phyloP scores from a whole-genome alignment of 306 rosid genomes.

The Casuarina glauca region DNA sequence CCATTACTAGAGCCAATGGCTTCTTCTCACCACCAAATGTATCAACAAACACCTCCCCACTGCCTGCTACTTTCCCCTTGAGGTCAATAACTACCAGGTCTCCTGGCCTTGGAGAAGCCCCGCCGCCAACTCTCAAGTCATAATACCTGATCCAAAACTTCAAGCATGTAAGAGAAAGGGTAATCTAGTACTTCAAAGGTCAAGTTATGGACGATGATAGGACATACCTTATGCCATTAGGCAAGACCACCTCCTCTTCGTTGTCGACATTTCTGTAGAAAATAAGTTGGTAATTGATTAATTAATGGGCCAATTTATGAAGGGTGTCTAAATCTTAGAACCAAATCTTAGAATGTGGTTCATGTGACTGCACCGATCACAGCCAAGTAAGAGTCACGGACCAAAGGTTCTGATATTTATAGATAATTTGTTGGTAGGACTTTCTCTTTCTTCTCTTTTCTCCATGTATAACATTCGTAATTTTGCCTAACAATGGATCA shows the following conservation, averaged over 20 bases:
- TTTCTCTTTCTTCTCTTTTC: too few species aligned
- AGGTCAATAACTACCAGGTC: conserved; percentile 85
- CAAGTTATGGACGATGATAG: conserved; percentile 10
- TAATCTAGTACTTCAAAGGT: not conserved
- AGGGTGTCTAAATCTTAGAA: not conserved
- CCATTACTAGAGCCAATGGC: conserved; percentile 81
- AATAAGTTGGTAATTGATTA: conserved; percentile 9
- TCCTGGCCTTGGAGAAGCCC: conserved; percentile 63
- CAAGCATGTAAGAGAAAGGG: not conserved
- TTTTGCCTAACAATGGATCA: too few species aligned
- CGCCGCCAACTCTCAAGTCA: conserved; percentile 74
- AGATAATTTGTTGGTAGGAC: too few species aligned
- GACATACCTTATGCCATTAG: conserved; percentile 82
- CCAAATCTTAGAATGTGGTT: not conserved
- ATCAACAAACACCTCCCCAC: conserved; percentile 71
- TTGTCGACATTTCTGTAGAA: conserved; percentile 53
- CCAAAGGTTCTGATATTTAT: not conserved
- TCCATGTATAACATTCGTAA: too few species aligned
- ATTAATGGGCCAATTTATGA: not conserved
- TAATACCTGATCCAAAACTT: conserved; percentile 40
- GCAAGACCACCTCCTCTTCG: conserved; percentile 74
- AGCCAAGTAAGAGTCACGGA: not conserved
- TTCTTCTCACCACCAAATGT: conserved; percentile 69
- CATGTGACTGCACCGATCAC: not conserved
- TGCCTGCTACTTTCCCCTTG: conserved; percentile 54